Base-by-base conservation (phyloP, 176 grass and related monocot species). In the Aechmea fasciata region DNA sequence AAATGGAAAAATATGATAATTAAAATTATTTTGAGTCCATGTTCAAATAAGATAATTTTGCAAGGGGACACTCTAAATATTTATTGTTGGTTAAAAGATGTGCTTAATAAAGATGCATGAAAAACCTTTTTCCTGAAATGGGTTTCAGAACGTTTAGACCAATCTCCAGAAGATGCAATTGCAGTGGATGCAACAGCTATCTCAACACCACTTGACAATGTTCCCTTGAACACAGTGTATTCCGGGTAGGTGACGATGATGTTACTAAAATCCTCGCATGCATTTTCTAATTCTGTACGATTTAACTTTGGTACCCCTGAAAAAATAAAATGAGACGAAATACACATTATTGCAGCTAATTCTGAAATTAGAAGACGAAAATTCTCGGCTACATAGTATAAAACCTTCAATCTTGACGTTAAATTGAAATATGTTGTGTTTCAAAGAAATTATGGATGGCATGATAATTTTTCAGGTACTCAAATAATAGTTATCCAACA, bases 251-350 rank as follows among this genome's bases (percentile, higher is more conserved):
- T 90, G 70, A 65, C 17, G 3, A 94, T 79, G 53, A 99, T 94
- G 49, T 99, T 99, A 73, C 95, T 99, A 70, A 99, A 99, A 73
- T 90, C 95, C 82, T 99, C 95, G 78, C 95, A 99, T 50, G 95
- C 95, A 85, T 79, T 75, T 84, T 81, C 84, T 25, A 99, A 75
- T 57, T 99, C 95, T 28, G 80, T 54, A 61, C 90, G 87, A 26
- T 90, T 86, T 81, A 99, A 68, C 78, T 99, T 94, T 19, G 95
- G 95, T 84, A 99, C 90, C 80, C 90, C 95, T 99, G 80, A 23
- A 70, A 51, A 14, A 74, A 20, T 48, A 69, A 86, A 57, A 76
- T 47, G 15, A 57, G 13, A 15, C 7, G n/a, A 18, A 15, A 61
- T 61, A 9, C 20, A 18, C 17, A 18, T 15, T 61, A 18, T 22